Base-by-base conservation (phyloP, 2,329 filamentous ascomycete species). In the Neopestalotiopsis clavispora region DNA sequence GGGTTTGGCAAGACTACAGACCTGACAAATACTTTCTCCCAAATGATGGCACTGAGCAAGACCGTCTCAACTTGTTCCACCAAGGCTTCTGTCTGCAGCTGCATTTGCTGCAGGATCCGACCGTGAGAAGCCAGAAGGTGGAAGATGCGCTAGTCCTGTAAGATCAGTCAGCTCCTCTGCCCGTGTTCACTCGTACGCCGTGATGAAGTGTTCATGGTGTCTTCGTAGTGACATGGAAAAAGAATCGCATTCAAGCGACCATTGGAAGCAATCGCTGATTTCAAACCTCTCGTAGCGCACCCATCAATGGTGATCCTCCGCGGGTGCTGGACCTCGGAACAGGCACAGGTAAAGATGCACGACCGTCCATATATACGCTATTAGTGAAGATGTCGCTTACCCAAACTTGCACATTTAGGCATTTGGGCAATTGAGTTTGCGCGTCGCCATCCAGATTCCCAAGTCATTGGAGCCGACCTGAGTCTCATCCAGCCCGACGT, bases 381-480 rank as follows among this genome's bases (percentile, higher is more conserved):
- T n/a, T n/a, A n/a, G n/a, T 28, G 13, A 14, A 9, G 6, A 59
- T 7, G 30, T 14, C 23, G 5, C 20, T 28, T 17, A 34, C 23
- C 30, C 57, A 10, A 13, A 13, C 28, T 30, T 7, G 20, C 23
- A 32, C 4, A 4, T 7, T 12, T 13, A 69, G 67, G 64, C 4
- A 38, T 69, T 10, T 69, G 63, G 67, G 67, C 67, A 5, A 63
- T 69, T 28, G 42, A 69, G 14, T 69, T 52, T 9, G 67, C 67
- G 5, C 17, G 20, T 12, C 6, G 52, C 23, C 62, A 69, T 28
- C 67, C 67, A 4, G 57, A 34, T 5, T 66, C 67, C 10, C 28
- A 56, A 20, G 67, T 66, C 23, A 57, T 67, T 42, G 68, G 68
- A 13, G 28, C 65, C 6, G 68, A 69, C 56, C 59, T 64, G 28